Percentiles rank a stretch among this genome's conserved stretches.
Evolutionary conservation across 2,329 filamentous ascomycete genomes (phyloP).

Genomic region (Emmonsiellopsis sp.): DNA sequence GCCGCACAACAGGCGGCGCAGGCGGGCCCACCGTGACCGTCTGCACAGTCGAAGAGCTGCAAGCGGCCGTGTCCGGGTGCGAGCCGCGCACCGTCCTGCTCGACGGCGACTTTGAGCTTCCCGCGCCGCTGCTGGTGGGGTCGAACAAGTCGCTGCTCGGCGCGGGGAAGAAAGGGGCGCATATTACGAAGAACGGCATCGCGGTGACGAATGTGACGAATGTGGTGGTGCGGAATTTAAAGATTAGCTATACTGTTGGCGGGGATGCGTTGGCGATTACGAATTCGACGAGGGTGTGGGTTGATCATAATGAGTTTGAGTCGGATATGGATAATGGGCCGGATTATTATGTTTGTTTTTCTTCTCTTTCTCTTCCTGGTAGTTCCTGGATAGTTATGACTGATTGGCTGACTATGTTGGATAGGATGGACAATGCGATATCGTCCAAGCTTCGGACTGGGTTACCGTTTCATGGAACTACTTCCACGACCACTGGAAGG

Average conservation of each 20-base stretch:
- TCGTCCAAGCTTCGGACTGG: slow-evolving; percentile 38
- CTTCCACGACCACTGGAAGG: slow-evolving; percentile 41
- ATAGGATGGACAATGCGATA: slow-evolving; percentile 38
- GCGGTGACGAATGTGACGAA: slow-evolving; percentile 29
- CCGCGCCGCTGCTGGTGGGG: slow-evolving; percentile 35
- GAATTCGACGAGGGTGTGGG: slow-evolving; percentile 40
- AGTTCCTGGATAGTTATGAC: too few relatives aligned
- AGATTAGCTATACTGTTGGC: slow-evolving; percentile 27
- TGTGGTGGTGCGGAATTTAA: slow-evolving; percentile 34
- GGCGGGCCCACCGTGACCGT: slow-evolving; percentile 43
- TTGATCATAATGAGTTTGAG: slow-evolving; percentile 42
- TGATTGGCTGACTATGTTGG: slow-evolving; percentile 10
- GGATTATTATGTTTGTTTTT: slow-evolving; percentile 21
- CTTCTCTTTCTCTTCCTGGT: slow-evolving; percentile 6
- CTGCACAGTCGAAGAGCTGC: slow-evolving; percentile 35
- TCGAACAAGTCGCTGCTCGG: slow-evolving; percentile 40
- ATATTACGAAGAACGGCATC: slow-evolving; percentile 30
- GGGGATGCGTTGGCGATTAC: slow-evolving; percentile 38
- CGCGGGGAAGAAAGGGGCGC: slow-evolving; percentile 23
- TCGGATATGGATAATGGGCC: slow-evolving; percentile 33
- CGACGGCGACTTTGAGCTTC: slow-evolving; percentile 34
- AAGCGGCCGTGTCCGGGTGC: slow-evolving; percentile 36
- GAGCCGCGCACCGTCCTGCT: slow-evolving; percentile 37
- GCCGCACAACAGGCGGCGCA: slow-evolving; percentile 31
- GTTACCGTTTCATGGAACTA: slow-evolving; percentile 43